These are phyloP conservation scores for Pseudozyma sp. DNA, from an alignment of 1,284 basidiomycete genomes.

Conservation along the genomic window DNA sequence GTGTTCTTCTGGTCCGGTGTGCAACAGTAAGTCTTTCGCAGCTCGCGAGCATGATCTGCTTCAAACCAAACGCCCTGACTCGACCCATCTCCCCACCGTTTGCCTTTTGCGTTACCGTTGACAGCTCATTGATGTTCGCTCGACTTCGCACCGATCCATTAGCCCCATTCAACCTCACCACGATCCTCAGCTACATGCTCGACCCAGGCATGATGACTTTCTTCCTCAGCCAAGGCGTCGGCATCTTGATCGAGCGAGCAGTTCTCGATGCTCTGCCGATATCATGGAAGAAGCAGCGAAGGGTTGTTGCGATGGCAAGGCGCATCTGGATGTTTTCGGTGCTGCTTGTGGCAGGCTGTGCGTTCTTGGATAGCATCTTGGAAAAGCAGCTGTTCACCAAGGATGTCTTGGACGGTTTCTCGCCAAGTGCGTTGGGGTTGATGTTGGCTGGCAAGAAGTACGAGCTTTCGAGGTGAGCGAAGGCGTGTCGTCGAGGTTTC, in stretches of 20 bases:
- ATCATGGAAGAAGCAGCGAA: conserved; percentile 24
- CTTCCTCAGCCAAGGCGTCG: conserved; percentile 35
- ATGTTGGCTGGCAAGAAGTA: conserved; percentile 40
- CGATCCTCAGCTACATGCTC: conserved; percentile 16
- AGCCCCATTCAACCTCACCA: not conserved
- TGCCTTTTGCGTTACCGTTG: not conserved
- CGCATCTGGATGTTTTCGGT: conserved; percentile 34
- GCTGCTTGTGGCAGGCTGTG: conserved; percentile 18
- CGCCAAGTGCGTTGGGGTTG: conserved; percentile 7
- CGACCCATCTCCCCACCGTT: not conserved
- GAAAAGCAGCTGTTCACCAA: conserved; percentile 27
- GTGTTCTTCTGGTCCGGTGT: conserved; percentile 47
- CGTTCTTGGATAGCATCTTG: conserved; percentile 37
- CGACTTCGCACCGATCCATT: conserved; percentile 13
- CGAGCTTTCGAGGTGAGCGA: not conserved
- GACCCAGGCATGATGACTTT: conserved; percentile 39
- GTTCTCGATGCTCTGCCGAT: conserved; percentile 19
- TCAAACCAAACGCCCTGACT: no score
- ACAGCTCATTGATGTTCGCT: conserved; percentile 35
- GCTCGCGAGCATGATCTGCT: no score
- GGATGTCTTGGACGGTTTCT: conserved; percentile 32
- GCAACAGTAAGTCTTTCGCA: conserved; percentile 30
- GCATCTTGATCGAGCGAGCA: conserved; percentile 27
- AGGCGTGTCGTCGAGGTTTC: not conserved
- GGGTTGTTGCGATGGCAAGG: conserved; percentile 3